These are phyloP conservation scores for Pezicula radicicola DNA, from an alignment of 2,329 filamentous ascomycete species.

Conservation along the genomic window DNA sequence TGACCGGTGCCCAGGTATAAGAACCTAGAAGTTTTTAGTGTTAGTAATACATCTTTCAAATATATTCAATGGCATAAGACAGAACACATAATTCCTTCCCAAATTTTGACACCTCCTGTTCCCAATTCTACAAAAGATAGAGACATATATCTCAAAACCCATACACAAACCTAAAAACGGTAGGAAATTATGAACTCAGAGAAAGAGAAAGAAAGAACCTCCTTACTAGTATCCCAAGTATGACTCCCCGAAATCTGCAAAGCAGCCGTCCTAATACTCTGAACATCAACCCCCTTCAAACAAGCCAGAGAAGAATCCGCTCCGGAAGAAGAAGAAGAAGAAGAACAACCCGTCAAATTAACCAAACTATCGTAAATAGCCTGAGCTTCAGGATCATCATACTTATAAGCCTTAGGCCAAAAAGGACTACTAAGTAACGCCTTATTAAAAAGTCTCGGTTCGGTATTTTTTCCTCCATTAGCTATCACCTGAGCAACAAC, in stretches of 20 bases:
- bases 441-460: conserved; percentile 41
- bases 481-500: conserved; percentile 52
- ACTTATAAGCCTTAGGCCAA: conserved; percentile 50
- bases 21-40: conserved; percentile 29
- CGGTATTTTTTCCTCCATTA: conserved; percentile 35
- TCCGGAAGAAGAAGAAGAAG: too few species aligned
- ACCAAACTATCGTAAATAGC: conserved; percentile 44
- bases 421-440: conserved; percentile 51
- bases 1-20: conserved; percentile 59
- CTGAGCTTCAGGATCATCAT: conserved; percentile 41
- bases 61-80: too few species aligned
- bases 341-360: conserved; percentile 34
- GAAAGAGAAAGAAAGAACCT: too few species aligned
- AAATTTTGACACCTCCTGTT: too few species aligned
- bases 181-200: too few species aligned
- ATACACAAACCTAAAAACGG: too few species aligned
- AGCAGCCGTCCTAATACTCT: conserved; percentile 49
- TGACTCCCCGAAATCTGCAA: conserved; percentile 44
- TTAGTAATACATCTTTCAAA: too few species aligned
- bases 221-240: conserved; percentile 43
- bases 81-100: too few species aligned
- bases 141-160: too few species aligned
- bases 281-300: conserved; percentile 50
- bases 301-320: conserved; percentile 42
- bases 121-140: too few species aligned